Evolutionary conservation across 176 grass and related monocot species (phyloP).

Genomic region (Raddia guianensis): DNA sequence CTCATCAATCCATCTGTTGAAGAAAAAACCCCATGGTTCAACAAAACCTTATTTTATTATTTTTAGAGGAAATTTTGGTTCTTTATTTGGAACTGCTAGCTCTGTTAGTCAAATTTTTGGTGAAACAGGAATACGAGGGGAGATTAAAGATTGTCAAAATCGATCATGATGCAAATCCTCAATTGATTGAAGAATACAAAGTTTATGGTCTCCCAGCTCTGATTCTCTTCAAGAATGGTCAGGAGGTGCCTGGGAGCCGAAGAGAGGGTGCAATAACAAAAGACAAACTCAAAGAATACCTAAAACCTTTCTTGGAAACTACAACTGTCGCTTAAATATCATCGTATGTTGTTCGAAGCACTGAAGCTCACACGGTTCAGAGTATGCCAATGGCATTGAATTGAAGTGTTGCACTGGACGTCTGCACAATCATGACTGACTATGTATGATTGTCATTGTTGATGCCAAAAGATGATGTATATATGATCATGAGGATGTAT

Average conservation of each 20-base stretch:
- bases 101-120: slow-evolving; percentile 31
- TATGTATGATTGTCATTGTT: slow-evolving; percentile 9
- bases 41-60: neutral
- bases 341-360: neutral
- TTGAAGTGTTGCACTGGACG: neutral
- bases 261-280: slow-evolving; percentile 89
- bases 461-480: neutral
- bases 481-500: slow-evolving; percentile 26
- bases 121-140: slow-evolving; percentile 68
- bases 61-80: neutral
- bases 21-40: neutral
- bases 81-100: neutral
- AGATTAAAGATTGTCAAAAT: slow-evolving; percentile 89
- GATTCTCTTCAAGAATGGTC: slow-evolving; percentile 87
- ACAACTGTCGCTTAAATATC: slow-evolving; percentile 47
- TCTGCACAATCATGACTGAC: neutral
- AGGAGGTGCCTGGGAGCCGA: slow-evolving; percentile 82
- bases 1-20: neutral
- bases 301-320: slow-evolving; percentile 54
- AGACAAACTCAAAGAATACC: slow-evolving; percentile 82
- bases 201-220: slow-evolving; percentile 80
- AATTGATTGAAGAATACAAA: slow-evolving; percentile 82
- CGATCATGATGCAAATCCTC: slow-evolving; percentile 81
- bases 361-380: slow-evolving; percentile 7
- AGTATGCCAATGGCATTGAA: slow-evolving; percentile 28